phyloP scores from a whole-genome alignment of 2,329 filamentous ascomycete species.

The Arthroderma sp. region DNA sequence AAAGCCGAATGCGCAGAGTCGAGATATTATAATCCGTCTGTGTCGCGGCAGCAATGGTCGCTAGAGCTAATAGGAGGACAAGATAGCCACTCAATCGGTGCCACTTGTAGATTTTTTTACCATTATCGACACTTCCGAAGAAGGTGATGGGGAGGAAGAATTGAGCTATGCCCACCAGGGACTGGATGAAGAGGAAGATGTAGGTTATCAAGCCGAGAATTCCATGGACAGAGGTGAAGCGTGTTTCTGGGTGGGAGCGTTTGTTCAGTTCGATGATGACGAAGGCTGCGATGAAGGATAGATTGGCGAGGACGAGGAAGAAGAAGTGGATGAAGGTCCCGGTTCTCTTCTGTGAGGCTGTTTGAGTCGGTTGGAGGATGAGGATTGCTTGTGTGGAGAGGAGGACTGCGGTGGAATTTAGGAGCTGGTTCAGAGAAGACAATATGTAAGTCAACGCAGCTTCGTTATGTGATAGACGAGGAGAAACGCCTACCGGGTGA shows the following conservation, averaged over 20 bases:
- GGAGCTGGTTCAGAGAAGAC: conserved; percentile 23
- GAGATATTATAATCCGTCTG: conserved; percentile 61
- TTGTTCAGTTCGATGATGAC: conserved; percentile 59
- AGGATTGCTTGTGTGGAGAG: conserved; percentile 68
- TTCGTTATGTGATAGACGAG: neutral
- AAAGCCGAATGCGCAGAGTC: conserved; percentile 58
- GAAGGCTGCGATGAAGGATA: conserved; percentile 29
- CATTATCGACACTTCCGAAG: conserved; percentile 66
- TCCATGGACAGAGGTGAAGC: conserved; percentile 65
- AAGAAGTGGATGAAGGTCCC: conserved; percentile 54
- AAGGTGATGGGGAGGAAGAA: conserved; percentile 55
- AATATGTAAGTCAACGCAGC: neutral
- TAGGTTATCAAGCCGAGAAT: conserved; percentile 70
- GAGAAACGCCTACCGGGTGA: conserved; percentile 54
- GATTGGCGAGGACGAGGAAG: conserved; percentile 46
- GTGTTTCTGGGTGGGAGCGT: conserved; percentile 43
- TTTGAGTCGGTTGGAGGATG: conserved; percentile 75
- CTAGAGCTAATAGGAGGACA: conserved; percentile 55
- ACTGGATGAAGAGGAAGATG: conserved; percentile 57
- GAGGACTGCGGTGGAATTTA: conserved; percentile 54
- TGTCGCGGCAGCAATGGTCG: conserved; percentile 61
- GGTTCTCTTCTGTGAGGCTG: conserved; percentile 55
- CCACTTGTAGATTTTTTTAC: conserved; percentile 80
- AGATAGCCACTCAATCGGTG: conserved; percentile 69
- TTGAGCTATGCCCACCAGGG: conserved; percentile 67